Percentiles rank a stretch among this genome's conserved stretches.
Conservation (phyloP, 2,329 filamentous ascomycete genomes). For the Penicillium sp. region DNA sequence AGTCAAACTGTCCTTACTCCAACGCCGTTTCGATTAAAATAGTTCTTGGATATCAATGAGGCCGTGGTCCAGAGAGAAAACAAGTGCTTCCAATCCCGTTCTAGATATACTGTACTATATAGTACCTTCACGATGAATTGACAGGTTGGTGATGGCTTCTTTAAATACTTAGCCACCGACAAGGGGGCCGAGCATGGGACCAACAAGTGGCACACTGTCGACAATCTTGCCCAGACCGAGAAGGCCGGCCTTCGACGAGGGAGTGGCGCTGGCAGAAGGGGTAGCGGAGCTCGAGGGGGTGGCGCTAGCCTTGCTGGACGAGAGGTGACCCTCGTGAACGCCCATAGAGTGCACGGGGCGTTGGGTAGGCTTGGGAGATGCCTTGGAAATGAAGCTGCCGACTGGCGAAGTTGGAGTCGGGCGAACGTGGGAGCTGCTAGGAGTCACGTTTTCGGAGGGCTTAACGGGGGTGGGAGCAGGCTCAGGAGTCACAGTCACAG, state of each 20-base stretch:
- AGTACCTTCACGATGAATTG: constrained; percentile 2
- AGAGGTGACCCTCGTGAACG: constrained; percentile 4
- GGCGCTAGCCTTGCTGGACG: constrained; percentile 1
- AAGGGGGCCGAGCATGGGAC: constrained; percentile 2
- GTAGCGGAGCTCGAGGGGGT: constrained; percentile 9
- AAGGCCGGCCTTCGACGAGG: neutral
- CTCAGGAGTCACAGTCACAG: neutral
- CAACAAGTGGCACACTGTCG: neutral
- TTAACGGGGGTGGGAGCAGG: neutral
- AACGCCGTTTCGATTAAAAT: constrained; percentile 11
- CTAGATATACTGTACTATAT: constrained; percentile 8
- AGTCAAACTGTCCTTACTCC: neutral
- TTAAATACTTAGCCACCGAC: neutral
- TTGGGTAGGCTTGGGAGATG: neutral
- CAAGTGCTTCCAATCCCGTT: constrained; percentile 4
- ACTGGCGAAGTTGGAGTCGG: neutral
- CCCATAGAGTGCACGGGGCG: neutral
- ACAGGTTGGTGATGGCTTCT: neutral
- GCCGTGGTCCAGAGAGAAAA: neutral
- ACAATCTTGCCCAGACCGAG: neutral
- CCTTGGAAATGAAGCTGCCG: neutral
- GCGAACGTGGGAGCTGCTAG: neutral
- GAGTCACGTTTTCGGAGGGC: neutral
- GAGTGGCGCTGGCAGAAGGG: constrained; percentile 7
- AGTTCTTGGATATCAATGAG: constrained; percentile 16